Base-by-base conservation (phyloP, 202 grass and related monocot species). In the Elaeis oleifera region DNA sequence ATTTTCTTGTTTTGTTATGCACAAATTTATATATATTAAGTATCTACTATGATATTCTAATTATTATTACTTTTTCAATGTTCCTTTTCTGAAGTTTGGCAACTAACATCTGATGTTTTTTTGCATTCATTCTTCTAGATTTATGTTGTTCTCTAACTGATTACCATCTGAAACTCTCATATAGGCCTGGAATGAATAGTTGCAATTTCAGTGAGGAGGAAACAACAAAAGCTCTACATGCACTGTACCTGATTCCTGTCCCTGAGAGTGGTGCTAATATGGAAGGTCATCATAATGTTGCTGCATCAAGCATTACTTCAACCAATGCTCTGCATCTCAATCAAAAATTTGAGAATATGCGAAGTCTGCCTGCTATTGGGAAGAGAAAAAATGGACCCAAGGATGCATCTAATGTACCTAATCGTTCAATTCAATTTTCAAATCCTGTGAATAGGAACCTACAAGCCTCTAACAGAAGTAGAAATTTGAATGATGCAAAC, bases 141-240 rank as follows among this genome's bases (percentile, higher is more conserved):
- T 44, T 44, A 44, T 44, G 36, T 44, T 44, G 8, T 44, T 44
- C 36, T 44, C 36, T 13, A 44, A 44, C 36, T 13, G 8, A 44
- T 44, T 44, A 44, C 36, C 2, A 13, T 44, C 36, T 63, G 39
- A 64, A 44, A 61, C 54, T 76, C 22, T 75, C 87, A 65, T 89
- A 65, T 71, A 99, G 94, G 55, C 88, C 85, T 61, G 80, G 85
- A 68, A 76, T 77, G 88, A 99, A 99, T 72, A 82, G 82, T 58
- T 99, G 94, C 27, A 82, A 89, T 13, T 51, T 99, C 68, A 82
- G 77, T 63, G 94, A 94, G 78, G 85, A 99, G 65, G 85, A 94
- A 44, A 99, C 94, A 50, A 94, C 83, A 13, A 83, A 80, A 76
- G 85, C 82, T 70, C 59, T 91, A 44, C 85, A 82, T 82, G 80